Base-by-base conservation (phyloP, 129 eudicot species). In the Scalesia atractyloides region DNA sequence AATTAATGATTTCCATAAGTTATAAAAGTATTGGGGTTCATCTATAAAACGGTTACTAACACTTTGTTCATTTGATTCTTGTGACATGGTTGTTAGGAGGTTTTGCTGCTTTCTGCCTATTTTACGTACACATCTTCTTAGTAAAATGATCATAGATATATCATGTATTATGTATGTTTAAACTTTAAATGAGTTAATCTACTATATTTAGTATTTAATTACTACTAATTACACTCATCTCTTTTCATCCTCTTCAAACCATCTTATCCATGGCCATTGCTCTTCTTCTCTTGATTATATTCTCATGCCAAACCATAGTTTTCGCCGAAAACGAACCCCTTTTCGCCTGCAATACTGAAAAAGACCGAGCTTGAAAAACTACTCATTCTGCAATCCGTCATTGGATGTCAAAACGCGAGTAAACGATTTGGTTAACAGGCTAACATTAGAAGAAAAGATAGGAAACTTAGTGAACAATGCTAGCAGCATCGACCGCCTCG, bases 331-430 rank as follows among this genome's bases (percentile, higher is more conserved):
- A 68, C 39, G 17, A 64, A 30, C 79, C 91, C 5, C 73, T 47
- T 60, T 92, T 83, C 75, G 98, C 98, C 16, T 92, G 98, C 76
- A 92, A 89, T 19, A 24, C 68, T 5, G 62, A 80, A 3, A 19
- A 47, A n/a, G 79, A 86, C 51, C 89, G 0, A 81, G 58, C 19
- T 43, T 86, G 17, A 76, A 60, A 13, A 67, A 50, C 46, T 82
- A 74, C 16, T 8, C 75, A 3, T 82, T 73, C 47, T 84, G 88
- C 15, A 69, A 81, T 43, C 6, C 57, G 13, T 64, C 81, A 17
- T 73, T 77, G 15, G 64, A 81, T 17, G 47, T 73, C 13, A 56
- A 70, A 33, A 70, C 68, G 11, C 56, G 85, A 47, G 88, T 64
- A 17, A 70, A 74, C 14, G 85, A 84, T n/a, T 73, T 84, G 69